Evolutionary conservation across 148 eudicot species (phyloP), one percentile per base, ranked within the genome.

Genomic region (Persicaria maculosa): DNA sequence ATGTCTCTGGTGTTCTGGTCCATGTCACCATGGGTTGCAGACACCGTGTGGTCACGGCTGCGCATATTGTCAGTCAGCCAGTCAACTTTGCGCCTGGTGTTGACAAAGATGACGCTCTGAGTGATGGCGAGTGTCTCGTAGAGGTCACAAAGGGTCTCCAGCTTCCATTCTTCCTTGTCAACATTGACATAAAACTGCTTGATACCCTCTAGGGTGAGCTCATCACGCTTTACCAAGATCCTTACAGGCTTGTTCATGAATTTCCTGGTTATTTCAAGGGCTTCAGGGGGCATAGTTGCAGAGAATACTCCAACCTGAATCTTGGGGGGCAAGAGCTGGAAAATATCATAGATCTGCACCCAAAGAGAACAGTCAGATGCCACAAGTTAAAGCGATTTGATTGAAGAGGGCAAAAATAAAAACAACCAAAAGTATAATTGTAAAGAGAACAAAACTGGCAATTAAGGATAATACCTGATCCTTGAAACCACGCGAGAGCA

Each of bases 261-360:
- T 73, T 85, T 85, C 22, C 85, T 55, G 20, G 88, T 83, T 17
- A 85, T 85, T 59, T 85, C 88, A 5, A 85, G 78, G 22, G 88
- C 85, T 71, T 85, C 88, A 1, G 85, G 88, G 14, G 88, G 85
- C 85, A 83, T 85, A n/a, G 88, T 85, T 16, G 88, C 85, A 52
- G 88, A 85, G 69, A 85, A 85, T 3, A 85, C 78, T 1, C 88
- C 88, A 58, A 85, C 83, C 68, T 85, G 88, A 50, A 85, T 76
- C 17, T 85, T 83, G 0, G 85, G 59, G 62, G 88, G 88, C 19
- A 85, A 78, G 20, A 78, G 82, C 73, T 85, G 85, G 84, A 85
- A 85, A 15, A 85, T 85, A 36, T 85, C 85, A 57, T 85, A 83
- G 43, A 85, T 85, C 88, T 85, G 79, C 52, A 59, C 40, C 65